Conservation (phyloP, 441 rosid genomes). For the Aleurites moluccanus region DNA sequence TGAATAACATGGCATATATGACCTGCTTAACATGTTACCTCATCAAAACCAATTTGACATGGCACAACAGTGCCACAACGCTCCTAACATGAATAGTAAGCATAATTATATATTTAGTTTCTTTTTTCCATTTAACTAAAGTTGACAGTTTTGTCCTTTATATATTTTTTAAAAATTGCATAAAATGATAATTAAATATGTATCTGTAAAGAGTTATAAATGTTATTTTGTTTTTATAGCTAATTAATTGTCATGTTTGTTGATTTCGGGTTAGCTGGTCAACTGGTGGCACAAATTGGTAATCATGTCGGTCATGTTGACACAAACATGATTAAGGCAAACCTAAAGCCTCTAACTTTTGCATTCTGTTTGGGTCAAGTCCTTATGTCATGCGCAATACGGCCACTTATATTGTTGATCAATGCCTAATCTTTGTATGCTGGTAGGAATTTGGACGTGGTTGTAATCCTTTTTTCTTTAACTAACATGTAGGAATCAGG, state of each 20-base stretch:
- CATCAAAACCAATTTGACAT: no score
- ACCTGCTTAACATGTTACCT: no score
- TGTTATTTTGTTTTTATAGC: no score
- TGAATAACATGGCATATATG: no score
- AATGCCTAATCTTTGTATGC: not conserved
- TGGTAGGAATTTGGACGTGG: not conserved
- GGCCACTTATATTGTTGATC: no score
- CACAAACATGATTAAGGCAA: not conserved
- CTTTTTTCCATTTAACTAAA: not conserved
- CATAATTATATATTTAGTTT: not conserved
- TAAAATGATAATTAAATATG: not conserved
- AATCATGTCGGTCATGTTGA: not conserved
- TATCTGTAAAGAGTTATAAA: not conserved
- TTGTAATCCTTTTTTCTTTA: slow-evolving; percentile 24
- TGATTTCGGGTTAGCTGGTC: not conserved
- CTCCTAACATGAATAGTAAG: no score
- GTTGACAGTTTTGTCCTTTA: not conserved
- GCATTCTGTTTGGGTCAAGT: not conserved
- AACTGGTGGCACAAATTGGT: not conserved
- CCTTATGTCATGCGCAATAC: not conserved
- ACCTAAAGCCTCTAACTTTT: not conserved
- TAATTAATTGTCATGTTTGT: not conserved
- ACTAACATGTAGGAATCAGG: slow-evolving; percentile 66
- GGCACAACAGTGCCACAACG: no score
- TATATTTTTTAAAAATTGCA: not conserved